phyloP scores from a whole-genome alignment of 306 rosid species.

The Citrullus colocynthis region DNA sequence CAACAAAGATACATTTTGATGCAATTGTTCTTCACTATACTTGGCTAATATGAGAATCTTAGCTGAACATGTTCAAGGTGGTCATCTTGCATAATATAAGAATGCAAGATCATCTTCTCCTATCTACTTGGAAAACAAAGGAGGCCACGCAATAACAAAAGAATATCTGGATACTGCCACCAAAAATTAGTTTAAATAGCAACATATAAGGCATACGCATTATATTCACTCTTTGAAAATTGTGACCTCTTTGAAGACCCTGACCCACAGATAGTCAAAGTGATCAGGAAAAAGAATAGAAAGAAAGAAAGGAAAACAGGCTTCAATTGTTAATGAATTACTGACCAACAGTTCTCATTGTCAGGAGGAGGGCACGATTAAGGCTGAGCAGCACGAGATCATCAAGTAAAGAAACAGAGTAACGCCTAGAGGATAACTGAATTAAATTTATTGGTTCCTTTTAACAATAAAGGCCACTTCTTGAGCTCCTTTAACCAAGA shows the following conservation, averaged over 20 bases:
- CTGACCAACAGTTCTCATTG: not conserved
- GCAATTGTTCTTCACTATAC: not conserved
- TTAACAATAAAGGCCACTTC: not conserved
- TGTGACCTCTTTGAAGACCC: not conserved
- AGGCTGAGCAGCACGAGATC: not conserved
- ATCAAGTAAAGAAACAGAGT: not conserved
- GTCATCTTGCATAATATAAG: not conserved
- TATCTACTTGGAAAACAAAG: not conserved
- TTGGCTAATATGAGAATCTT: not conserved
- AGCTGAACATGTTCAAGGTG: not conserved
- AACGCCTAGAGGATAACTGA: not conserved
- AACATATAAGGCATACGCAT: not conserved
- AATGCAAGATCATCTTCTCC: not conserved
- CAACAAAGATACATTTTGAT: not conserved
- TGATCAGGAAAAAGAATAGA: not conserved
- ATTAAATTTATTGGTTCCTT: not conserved
- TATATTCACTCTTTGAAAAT: not conserved
- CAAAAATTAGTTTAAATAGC: not conserved
- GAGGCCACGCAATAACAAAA: not conserved
- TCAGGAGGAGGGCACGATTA: not conserved
- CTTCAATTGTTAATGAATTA: not conserved
- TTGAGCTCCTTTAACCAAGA: not conserved
- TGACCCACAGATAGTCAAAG: not conserved
- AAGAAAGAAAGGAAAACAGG: not conserved
- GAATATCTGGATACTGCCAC: not conserved